Evolutionary conservation across 1,284 basidiomycete genomes (phyloP).

Genomic region (Schizophyllum amplum): DNA sequence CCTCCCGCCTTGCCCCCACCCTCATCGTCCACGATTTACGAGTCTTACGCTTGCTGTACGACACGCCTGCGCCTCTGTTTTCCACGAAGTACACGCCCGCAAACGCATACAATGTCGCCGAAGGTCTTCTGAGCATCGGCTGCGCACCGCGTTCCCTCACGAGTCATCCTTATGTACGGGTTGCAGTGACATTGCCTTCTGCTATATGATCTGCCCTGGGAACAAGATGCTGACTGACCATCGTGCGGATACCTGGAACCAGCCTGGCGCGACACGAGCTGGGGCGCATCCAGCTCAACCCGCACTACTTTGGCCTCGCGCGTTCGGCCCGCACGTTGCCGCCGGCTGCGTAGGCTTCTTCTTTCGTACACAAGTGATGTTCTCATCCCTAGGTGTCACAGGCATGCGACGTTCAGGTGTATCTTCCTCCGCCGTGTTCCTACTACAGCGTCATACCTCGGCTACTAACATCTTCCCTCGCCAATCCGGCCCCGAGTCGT

Average conservation of each 20-base stretch:
- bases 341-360: not conserved
- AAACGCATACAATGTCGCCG: not conserved
- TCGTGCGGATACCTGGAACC: not conserved
- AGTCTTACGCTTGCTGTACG: not conserved
- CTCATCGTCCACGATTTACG: no score
- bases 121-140: not conserved
- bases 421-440: not conserved
- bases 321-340: not conserved
- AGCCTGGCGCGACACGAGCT: not conserved
- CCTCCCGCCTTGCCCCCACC: no score
- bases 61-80: not conserved
- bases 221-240: not conserved
- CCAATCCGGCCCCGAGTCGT: not conserved
- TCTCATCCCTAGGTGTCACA: not conserved
- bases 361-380: not conserved
- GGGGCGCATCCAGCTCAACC: not conserved
- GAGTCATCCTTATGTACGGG: not conserved
- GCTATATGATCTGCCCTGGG: not conserved
- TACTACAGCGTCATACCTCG: not conserved
- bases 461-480: not conserved
- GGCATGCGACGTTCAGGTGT: not conserved
- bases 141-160: not conserved
- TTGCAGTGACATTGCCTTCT: not conserved
- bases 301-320: not conserved
- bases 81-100: not conserved